These are phyloP conservation scores for Phytophthora citrophthora DNA, from an alignment of 352 stramenopile species.

Conservation along the genomic window DNA sequence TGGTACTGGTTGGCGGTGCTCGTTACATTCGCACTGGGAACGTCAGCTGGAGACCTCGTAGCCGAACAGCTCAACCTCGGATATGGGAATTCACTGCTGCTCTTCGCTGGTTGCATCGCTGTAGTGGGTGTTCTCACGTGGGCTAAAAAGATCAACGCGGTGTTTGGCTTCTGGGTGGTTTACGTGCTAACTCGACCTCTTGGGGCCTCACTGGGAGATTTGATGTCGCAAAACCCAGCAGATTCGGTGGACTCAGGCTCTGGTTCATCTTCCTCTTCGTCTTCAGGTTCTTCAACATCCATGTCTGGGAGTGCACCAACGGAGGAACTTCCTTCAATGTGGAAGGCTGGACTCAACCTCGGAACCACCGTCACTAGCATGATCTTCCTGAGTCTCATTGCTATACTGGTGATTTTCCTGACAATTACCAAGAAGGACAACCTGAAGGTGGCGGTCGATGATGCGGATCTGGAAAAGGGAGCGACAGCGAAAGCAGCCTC, in stretches of 20 bases:
- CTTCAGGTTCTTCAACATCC: neutral
- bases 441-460: slow-evolving; percentile 3
- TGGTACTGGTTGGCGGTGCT: slow-evolving; percentile 37
- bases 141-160: slow-evolving; percentile 27
- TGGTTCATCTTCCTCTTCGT: neutral
- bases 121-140: slow-evolving; percentile 20
- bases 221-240: slow-evolving; percentile 36
- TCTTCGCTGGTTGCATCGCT: slow-evolving; percentile 31
- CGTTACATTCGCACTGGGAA: slow-evolving; percentile 33
- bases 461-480: slow-evolving; percentile 8
- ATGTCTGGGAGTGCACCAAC: neutral
- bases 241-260: slow-evolving; percentile 11
- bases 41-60: slow-evolving; percentile 28
- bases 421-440: slow-evolving; percentile 30
- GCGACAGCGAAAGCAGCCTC: neutral
- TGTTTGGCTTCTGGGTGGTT: slow-evolving; percentile 33
- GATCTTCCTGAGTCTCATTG: slow-evolving; percentile 30
- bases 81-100: slow-evolving; percentile 33
- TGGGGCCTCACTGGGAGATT: slow-evolving; percentile 30
- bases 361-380: slow-evolving; percentile 30
- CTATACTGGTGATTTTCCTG: slow-evolving; percentile 22
- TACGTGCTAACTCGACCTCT: slow-evolving; percentile 36
- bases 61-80: slow-evolving; percentile 31
- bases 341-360: slow-evolving; percentile 34
- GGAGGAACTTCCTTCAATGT: slow-evolving; percentile 18